Base-by-base conservation (phyloP, 1,284 basidiomycete genomes). In the Puccinia polysora region DNA sequence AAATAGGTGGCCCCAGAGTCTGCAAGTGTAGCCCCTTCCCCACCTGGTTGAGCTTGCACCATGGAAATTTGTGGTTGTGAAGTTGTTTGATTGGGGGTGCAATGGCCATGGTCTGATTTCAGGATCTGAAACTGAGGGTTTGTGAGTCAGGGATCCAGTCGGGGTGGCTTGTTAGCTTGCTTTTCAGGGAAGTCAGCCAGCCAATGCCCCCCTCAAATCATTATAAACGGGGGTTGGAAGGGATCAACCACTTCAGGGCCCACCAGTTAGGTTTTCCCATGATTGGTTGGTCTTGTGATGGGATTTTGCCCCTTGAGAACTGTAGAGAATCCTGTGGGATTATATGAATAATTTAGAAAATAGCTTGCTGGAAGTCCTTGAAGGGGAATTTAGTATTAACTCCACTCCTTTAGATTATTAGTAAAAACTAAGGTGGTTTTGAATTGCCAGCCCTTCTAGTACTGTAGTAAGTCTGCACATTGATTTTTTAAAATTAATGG, bases 141-240 rank as follows among this genome's bases (percentile, higher is more conserved):
- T 6, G 23, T 28, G 20, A 56, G 23, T 30, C 53, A 4, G 15
- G 53, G 53, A 28, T 56, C 53, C 7, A 14, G 20, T 6, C 15
- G 4, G 20, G 53, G 53, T 10, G 53, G 53, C 30, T 56, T 56
- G 20, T 28, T 6, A 5, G 53, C 53, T 28, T 8, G n/a, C 7
- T 34, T 14, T 30, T 23, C 7, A 14, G 20, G 53, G 30, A 18
- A 56, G 30, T 56, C 53, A 15, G 23, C 25, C 25, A 34, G 6
- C 53, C 53, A 56, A 18, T 56, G 53, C 5, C 53, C 53, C 53
- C 53, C 30, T 56, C 53, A 28, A 5, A 56, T 18, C 53, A 56
- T 15, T 56, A 34, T 14, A n/a, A 28, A 28, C 53, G 30, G 15
- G 20, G 6, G 20, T 56, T 12, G n/a, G n/a, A n/a, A n/a, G n/a